Conservation (phyloP, 441 rosid genomes). For the Omphalea diandra region DNA sequence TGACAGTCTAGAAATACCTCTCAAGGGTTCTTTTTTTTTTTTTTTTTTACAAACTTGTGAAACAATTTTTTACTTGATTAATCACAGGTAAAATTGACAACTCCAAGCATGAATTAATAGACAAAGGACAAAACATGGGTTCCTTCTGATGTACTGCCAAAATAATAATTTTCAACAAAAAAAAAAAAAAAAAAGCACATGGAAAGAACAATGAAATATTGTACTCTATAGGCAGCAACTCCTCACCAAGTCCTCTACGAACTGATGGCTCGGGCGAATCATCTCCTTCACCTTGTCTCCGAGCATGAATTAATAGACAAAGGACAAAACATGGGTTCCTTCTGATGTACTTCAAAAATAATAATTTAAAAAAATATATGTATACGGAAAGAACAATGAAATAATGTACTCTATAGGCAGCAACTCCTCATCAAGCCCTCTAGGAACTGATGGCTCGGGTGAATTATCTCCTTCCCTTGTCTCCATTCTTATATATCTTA, state of each 20-base stretch:
- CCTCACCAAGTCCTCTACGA: conserved; percentile 11
- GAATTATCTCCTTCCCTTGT: conserved; percentile 10
- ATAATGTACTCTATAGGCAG: neutral
- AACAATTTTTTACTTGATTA: neutral
- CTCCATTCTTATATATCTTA: conserved; percentile 12
- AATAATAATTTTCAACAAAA: too few relatives aligned
- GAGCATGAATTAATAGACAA: neutral
- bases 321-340: neutral
- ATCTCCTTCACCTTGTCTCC: conserved; percentile 7
- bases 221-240: neutral
- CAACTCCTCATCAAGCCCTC: conserved; percentile 9
- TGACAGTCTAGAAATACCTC: neutral
- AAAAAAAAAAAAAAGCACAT: neutral
- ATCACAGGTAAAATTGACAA: neutral
- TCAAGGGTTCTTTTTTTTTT: neutral
- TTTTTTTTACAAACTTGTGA: neutral
- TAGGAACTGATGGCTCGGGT: conserved; percentile 10
- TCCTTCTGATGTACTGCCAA: too few relatives aligned
- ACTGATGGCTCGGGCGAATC: conserved; percentile 11
- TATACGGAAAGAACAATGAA: too few relatives aligned
- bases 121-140: neutral
- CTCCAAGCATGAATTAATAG: neutral
- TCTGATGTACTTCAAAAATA: too few relatives aligned
- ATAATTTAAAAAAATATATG: too few relatives aligned
- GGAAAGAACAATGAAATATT: too few relatives aligned